Evolutionary conservation across 2,329 filamentous ascomycete genomes (phyloP).

Genomic region (Aspergillus luchuensis): DNA sequence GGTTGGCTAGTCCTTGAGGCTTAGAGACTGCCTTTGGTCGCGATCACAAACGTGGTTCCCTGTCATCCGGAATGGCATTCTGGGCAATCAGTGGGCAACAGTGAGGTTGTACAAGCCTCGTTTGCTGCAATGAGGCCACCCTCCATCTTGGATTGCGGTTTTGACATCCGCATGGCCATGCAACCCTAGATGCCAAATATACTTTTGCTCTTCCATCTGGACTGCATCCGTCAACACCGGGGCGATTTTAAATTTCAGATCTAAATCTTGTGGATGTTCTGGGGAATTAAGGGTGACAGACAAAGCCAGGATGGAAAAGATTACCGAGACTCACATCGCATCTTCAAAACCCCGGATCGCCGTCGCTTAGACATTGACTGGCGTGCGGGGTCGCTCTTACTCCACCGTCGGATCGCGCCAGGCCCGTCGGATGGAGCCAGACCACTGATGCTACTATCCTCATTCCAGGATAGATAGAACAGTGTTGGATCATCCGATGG

Average conservation of each 20-base stretch:
- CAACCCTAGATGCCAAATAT: not conserved
- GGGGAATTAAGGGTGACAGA: too few species aligned
- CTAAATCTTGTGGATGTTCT: not conserved
- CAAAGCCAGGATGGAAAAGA: not conserved
- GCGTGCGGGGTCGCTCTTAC: not conserved
- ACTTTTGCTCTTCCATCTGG: not conserved
- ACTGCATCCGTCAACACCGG: not conserved
- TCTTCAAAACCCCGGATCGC: not conserved
- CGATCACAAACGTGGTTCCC: not conserved
- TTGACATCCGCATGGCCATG: not conserved
- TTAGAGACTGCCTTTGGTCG: conserved; percentile 4
- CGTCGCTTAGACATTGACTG: not conserved
- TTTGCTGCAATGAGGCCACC: not conserved
- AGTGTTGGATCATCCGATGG: not conserved
- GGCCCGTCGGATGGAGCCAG: not conserved
- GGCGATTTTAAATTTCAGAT: not conserved
- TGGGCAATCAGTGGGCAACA: not conserved
- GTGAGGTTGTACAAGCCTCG: not conserved
- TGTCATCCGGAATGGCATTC: not conserved
- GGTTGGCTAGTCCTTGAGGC: not conserved
- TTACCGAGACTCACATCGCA: not conserved
- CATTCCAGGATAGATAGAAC: not conserved
- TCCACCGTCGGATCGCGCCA: not conserved
- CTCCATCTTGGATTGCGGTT: not conserved
- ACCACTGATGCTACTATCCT: not conserved